Evolutionary conservation across 768 basidiomycete species (phyloP), one percentile per base, ranked within the genome.

Genomic region (Xerocomus potaroensis): DNA sequence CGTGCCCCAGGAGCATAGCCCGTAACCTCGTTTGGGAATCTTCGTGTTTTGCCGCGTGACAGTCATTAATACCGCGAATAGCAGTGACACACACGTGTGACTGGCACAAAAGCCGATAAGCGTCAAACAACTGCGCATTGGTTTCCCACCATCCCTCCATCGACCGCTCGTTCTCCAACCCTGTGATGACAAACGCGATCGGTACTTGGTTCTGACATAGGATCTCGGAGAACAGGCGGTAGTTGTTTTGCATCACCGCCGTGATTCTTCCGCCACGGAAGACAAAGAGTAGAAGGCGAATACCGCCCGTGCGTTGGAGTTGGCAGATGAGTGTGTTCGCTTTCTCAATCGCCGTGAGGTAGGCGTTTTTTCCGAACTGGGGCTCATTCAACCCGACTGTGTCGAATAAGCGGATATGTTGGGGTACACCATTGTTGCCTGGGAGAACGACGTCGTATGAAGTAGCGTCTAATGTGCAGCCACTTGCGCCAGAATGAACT

Each of bases 1-100:
- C 55, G 43, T 56, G 54, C 21, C 32, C 45, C 21, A 58, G 41
- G 29, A 62, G 57, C 51, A 60, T 48, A 11, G 42, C 38, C 48
- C 60, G 59, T 12, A 68, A 24, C 18, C 45, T 56, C 43, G 12
- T 23, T 43, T 53, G 68, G 8, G 71, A 74, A 42, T 66, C 56
- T 10, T 56, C 47, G 44, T 72, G 73, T 39, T 59, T 67, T 7
- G 47, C 45, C 21, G 53, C 49, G 22, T 62, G 57, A 24, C 41
- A 55, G 24, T 59, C 34, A 0, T 60, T 47, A 41, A 55, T 51
- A 19, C 70, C 62, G 22, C 54, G 53, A 21, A 39, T 68, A 3
- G 70, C 66, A 3, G 70, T 73, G 50, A 75, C 49, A 45, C 74
- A 75, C 0, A 63, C 72, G 15, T 71, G 65, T 4, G 66, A 69